Conservation (phyloP, 495 filamentous ascomycete genomes). For the Daldinia bambusicola region DNA sequence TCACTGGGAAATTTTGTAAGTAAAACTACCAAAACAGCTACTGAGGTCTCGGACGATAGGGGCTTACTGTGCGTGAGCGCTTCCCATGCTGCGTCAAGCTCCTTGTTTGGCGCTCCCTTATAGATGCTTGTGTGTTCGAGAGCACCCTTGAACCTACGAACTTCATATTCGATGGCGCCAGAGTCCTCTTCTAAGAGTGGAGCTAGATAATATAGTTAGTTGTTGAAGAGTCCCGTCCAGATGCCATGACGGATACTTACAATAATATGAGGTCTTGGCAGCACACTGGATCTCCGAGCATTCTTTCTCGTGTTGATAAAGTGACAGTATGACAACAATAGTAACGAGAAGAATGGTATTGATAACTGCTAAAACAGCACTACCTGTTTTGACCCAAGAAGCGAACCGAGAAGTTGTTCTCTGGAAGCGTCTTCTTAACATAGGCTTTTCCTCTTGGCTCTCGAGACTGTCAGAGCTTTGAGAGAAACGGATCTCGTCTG, state of each 20-base stretch:
- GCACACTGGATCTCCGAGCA: constrained; percentile 16
- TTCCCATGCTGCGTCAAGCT: constrained; percentile 18
- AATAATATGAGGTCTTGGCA: constrained; percentile 15
- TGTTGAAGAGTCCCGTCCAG: not conserved
- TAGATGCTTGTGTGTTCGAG: constrained; percentile 19
- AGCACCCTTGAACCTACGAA: constrained; percentile 17
- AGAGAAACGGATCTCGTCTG: constrained; percentile 3
- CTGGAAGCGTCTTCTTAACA: constrained; percentile 9
- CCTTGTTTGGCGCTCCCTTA: constrained; percentile 21
- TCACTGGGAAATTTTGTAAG: constrained; percentile 1
- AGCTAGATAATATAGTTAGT: not conserved
- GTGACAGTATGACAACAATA: constrained; percentile 1
- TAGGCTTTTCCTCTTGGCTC: constrained; percentile 18
- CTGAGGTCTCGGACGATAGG: not conserved
- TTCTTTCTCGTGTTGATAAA: constrained; percentile 4
- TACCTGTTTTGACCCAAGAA: not conserved
- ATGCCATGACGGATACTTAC: not conserved
- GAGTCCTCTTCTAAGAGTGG: constrained; percentile 11
- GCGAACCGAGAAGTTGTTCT: constrained; percentile 10
- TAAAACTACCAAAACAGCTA: not conserved
- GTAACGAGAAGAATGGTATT: not conserved
- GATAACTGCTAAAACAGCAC: not conserved
- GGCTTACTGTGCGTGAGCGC: not conserved
- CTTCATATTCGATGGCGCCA: constrained; percentile 14
- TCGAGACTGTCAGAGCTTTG: constrained; percentile 21